Conservation (phyloP, 441 rosid genomes). For the Adansonia rubrostipa region DNA sequence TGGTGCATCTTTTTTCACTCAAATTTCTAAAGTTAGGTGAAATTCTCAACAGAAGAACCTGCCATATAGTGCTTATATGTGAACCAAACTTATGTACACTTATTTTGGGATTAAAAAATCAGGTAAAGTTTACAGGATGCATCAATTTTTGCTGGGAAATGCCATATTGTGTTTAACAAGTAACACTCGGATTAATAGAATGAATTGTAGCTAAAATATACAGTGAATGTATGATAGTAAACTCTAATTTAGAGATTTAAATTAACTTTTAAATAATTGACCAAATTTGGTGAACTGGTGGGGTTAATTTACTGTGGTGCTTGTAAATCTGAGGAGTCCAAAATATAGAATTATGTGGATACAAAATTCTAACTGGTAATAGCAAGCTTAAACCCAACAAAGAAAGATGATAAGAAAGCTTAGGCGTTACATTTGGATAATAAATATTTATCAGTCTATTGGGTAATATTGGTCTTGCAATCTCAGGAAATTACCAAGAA, state of each 20-base stretch:
- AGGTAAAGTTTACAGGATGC: not conserved
- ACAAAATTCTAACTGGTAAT: not conserved
- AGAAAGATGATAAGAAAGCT: constrained; percentile 11
- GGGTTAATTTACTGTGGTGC: not conserved
- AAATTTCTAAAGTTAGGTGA: not conserved
- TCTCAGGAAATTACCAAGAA: constrained; percentile 10
- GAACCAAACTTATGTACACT: not conserved
- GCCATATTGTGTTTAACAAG: not conserved
- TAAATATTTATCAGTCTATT: not conserved
- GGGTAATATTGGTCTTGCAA: constrained; percentile 4
- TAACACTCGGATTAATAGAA: not conserved
- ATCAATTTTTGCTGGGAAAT: not conserved
- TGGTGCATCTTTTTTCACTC: not conserved
- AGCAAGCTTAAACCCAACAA: constrained; percentile 3
- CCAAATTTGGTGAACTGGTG: not conserved
- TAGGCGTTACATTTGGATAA: not conserved
- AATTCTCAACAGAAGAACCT: not conserved
- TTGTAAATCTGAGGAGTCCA: constrained; percentile 4
- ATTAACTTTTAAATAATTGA: not conserved
- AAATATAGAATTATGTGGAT: not conserved
- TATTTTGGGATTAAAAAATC: not conserved
- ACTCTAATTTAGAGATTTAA: not conserved
- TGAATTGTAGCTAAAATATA: not conserved
- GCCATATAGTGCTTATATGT: not conserved
- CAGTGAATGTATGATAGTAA: not conserved